Evolutionary conservation across 2,329 filamentous ascomycete genomes (phyloP).

Genomic region (Arthrobotrys pseudoclavata): DNA sequence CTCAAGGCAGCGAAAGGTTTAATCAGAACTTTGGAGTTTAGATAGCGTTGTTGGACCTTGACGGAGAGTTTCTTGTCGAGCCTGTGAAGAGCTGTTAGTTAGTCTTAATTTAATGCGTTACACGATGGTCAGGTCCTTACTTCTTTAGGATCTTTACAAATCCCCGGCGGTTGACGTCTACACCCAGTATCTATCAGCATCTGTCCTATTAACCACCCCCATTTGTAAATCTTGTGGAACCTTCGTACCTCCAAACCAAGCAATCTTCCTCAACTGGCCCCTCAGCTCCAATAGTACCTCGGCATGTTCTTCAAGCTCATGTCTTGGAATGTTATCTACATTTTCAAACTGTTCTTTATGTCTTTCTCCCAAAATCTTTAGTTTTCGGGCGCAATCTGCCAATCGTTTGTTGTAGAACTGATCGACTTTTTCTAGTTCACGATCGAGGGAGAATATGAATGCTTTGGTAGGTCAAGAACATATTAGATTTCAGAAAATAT

Average conservation of each 20-base stretch:
- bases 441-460: constrained; percentile 96
- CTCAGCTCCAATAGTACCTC: constrained; percentile 89
- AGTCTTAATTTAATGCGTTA: background rate
- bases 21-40: constrained; percentile 90
- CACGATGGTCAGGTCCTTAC: constrained; percentile 59
- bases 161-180: constrained; percentile 90
- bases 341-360: constrained; percentile 73
- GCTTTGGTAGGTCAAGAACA: constrained; percentile 71
- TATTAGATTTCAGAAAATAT: background rate
- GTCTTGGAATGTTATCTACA: constrained; percentile 76
- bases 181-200: constrained; percentile 42
- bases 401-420: constrained; percentile 97
- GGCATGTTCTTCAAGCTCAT: constrained; percentile 92
- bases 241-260: constrained; percentile 81
- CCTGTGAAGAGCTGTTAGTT: constrained; percentile 53
- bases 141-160: constrained; percentile 99
- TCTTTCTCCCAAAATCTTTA: constrained; percentile 87
- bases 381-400: constrained; percentile 82
- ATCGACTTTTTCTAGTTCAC: constrained; percentile 97
- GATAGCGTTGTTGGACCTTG: constrained; percentile 84
- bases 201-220: background rate
- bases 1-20: constrained; percentile 86
- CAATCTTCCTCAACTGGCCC: constrained; percentile 87
- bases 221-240: background rate
- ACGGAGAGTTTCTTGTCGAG: constrained; percentile 90